Conservation (phyloP, 208 protist genomes). For the Trypanosoma scelopori region DNA sequence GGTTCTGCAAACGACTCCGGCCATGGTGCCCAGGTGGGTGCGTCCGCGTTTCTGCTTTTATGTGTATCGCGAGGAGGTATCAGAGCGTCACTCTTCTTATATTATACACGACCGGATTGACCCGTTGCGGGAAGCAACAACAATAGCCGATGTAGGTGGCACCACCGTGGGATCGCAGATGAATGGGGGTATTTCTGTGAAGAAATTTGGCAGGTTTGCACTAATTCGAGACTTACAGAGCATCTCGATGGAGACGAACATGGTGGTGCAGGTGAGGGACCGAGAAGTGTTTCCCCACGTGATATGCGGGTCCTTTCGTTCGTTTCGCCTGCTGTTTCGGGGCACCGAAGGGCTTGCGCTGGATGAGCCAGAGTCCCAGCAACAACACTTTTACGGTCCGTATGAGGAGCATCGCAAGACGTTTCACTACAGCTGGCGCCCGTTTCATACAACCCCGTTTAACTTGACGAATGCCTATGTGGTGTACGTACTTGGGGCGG, state of each 20-base stretch:
- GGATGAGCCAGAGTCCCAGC: constrained; percentile 68
- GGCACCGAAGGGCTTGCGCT: constrained; percentile 35
- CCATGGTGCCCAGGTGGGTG: constrained; percentile 16
- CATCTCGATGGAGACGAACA: constrained; percentile 49
- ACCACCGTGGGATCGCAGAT: background rate
- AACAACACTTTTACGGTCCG: constrained; percentile 77
- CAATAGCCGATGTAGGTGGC: constrained; percentile 20
- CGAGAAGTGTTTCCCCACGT: constrained; percentile 46
- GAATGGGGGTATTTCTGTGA: constrained; percentile 30
- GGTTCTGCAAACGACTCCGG: constrained; percentile 18
- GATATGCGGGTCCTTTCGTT: constrained; percentile 69
- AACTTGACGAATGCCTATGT: constrained; percentile 62
- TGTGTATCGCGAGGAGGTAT: constrained; percentile 26
- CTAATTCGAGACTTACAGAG: constrained; percentile 57
- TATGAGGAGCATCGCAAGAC: constrained; percentile 28
- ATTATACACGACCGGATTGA: constrained; percentile 62
- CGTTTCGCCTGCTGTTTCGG: constrained; percentile 58
- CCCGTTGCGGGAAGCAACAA: constrained; percentile 11
- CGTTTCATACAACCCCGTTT: constrained; percentile 47
- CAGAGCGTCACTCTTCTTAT: constrained; percentile 32
- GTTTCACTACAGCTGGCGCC: constrained; percentile 73
- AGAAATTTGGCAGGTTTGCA: constrained; percentile 35
- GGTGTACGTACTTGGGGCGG: constrained; percentile 46
- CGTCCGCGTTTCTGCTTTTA: constrained; percentile 71
- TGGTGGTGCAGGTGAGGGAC: constrained; percentile 41